These are phyloP conservation scores for Cercospora canescens DNA, from an alignment of 2,329 filamentous ascomycete genomes.

Conservation along the genomic window DNA sequence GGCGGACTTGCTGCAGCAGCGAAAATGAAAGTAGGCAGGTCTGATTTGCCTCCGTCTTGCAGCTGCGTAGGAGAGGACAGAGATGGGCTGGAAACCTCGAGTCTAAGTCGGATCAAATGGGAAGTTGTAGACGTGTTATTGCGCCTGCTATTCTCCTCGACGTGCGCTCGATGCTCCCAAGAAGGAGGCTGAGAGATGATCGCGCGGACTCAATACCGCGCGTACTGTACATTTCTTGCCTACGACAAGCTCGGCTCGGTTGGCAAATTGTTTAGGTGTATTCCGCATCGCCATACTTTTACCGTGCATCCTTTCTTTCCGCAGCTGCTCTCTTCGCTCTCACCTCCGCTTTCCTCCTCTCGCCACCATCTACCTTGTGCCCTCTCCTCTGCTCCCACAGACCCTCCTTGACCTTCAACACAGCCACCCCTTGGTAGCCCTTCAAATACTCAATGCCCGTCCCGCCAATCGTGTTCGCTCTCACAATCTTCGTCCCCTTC, in stretches of 20 bases:
- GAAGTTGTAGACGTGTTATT: neutral
- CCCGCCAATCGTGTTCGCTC: constrained; percentile 70
- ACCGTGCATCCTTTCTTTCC: constrained; percentile 60
- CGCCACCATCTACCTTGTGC: constrained; percentile 93
- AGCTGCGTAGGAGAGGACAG: neutral
- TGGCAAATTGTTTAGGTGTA: neutral
- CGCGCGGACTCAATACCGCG: neutral
- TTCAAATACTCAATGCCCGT: constrained; percentile 71
- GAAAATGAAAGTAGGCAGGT: too few relatives aligned
- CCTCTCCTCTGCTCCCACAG: constrained; percentile 91
- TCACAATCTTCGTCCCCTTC: constrained; percentile 65
- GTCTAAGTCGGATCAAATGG: neutral
- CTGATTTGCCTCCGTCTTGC: too few relatives aligned
- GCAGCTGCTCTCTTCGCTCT: constrained; percentile 80
- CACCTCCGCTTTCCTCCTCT: constrained; percentile 83
- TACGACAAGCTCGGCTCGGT: neutral
- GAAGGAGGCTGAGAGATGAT: neutral
- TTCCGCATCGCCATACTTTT: neutral
- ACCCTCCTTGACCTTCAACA: constrained; percentile 73
- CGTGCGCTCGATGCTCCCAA: neutral
- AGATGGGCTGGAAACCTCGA: neutral
- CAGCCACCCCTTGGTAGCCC: constrained; percentile 60
- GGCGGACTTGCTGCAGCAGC: too few relatives aligned
- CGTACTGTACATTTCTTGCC: neutral
- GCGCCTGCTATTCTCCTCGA: neutral